phyloP scores from a whole-genome alignment of 257 asterid species.

The Plectranthus barbatus region DNA sequence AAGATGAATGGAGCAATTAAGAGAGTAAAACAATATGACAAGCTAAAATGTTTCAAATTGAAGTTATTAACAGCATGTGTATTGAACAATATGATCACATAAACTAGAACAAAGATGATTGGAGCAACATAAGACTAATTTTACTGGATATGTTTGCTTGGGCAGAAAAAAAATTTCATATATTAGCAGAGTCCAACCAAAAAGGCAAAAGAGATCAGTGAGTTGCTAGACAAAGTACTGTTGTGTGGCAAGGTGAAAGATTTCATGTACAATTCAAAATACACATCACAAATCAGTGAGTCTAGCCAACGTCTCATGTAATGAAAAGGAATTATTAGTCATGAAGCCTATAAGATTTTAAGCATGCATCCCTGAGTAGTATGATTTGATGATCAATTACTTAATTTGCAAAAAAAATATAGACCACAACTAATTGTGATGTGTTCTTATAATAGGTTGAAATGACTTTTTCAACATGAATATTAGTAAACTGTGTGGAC shows the following conservation, averaged over 20 bases:
- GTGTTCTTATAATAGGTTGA: background rate
- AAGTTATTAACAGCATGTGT: background rate
- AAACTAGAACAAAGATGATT: background rate
- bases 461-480: background rate
- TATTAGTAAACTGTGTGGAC: background rate
- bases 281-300: background rate
- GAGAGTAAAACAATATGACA: background rate
- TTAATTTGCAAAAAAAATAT: too few species aligned
- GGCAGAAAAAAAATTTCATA: background rate
- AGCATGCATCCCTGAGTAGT: background rate
- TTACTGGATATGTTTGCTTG: background rate
- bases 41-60: background rate
- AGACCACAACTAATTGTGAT: background rate
- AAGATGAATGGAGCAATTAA: background rate
- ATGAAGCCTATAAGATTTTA: background rate
- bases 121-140: background rate
- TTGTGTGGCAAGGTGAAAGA: background rate
- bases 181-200: background rate
- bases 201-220: background rate
- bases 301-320: background rate
- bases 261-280: background rate
- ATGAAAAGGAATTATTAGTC: background rate
- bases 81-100: conserved; percentile 1
- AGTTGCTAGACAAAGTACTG: background rate
- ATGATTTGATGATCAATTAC: too few species aligned